Percentiles rank a stretch among this genome's conserved stretches.
Evolutionary conservation across 2,329 filamentous ascomycete species (phyloP).

Genomic region (Coniochaeta hoffmannii): DNA sequence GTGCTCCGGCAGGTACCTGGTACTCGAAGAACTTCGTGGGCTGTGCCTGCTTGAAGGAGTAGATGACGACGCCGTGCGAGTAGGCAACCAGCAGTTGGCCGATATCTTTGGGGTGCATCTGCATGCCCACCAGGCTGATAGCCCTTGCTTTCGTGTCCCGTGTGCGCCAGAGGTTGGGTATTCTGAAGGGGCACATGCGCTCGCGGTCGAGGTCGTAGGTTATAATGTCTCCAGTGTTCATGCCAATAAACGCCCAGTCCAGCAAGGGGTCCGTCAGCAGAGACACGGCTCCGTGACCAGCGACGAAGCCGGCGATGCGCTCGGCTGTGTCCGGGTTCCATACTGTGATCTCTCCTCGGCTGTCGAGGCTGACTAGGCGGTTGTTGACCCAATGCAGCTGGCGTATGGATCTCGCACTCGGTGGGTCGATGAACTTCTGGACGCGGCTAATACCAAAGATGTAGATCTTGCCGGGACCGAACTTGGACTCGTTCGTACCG

Average conservation of each 20-base stretch:
- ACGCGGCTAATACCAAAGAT: conserved; percentile 79
- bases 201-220: conserved; percentile 91
- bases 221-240: conserved; percentile 75
- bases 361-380: conserved; percentile 77
- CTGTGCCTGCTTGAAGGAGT: conserved; percentile 89
- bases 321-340: conserved; percentile 71
- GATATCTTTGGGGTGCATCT: conserved; percentile 86
- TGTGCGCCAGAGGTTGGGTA: conserved; percentile 82
- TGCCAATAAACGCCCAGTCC: conserved; percentile 85
- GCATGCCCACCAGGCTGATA: conserved; percentile 62
- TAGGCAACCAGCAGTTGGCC: conserved; percentile 91
- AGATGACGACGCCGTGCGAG: conserved; percentile 76
- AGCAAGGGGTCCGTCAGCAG: conserved; percentile 81
- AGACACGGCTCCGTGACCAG: conserved; percentile 68
- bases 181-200: conserved; percentile 63
- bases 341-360: conserved; percentile 75
- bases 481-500: conserved; percentile 81
- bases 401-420: conserved; percentile 66
- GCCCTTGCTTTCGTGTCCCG: conserved; percentile 58
- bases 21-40: conserved; percentile 77
- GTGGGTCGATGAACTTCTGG: conserved; percentile 63
- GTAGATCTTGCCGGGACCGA: conserved; percentile 81
- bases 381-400: conserved; percentile 79
- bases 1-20: conserved; percentile 70
- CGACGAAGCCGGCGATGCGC: conserved; percentile 55